Evolutionary conservation across 768 basidiomycete species (phyloP).

Genomic region (Paxillus ammoniavirescens): DNA sequence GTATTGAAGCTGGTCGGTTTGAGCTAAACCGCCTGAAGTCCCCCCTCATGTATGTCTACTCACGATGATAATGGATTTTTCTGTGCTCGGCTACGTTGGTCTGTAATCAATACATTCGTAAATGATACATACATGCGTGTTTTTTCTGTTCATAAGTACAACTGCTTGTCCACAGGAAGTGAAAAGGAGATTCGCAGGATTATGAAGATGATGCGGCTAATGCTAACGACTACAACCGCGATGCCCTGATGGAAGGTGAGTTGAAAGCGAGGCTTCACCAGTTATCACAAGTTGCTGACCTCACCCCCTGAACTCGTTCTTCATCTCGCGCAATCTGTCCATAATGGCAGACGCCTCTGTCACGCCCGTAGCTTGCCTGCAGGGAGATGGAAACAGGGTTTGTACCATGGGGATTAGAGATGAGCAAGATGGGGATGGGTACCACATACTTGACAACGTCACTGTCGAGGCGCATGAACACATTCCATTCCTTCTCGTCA

Average conservation of each 20-base stretch:
- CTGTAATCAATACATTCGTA: conserved; percentile 10
- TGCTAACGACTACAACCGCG: neutral
- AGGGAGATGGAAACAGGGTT: neutral
- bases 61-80: conserved; percentile 5
- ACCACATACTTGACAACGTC: conserved; percentile 59
- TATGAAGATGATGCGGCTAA: neutral
- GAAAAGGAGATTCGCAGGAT: no score
- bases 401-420: neutral
- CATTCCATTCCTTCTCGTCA: conserved; percentile 94
- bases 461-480: conserved; percentile 82
- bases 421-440: neutral
- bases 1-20: conserved; percentile 64
- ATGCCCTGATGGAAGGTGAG: conserved; percentile 1
- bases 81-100: neutral
- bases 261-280: neutral
- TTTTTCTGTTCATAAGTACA: neutral
- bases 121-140: neutral
- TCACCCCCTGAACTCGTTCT: conserved; percentile 80
- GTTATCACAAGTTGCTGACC: neutral
- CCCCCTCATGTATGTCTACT: neutral
- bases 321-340: conserved; percentile 73
- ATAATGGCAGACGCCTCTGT: conserved; percentile 56
- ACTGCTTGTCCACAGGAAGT: no score
- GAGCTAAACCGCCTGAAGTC: conserved; percentile 7
- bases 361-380: conserved; percentile 51